Base-by-base conservation (phyloP, 345 rosid genomes). In the Eutrema heterophyllum region DNA sequence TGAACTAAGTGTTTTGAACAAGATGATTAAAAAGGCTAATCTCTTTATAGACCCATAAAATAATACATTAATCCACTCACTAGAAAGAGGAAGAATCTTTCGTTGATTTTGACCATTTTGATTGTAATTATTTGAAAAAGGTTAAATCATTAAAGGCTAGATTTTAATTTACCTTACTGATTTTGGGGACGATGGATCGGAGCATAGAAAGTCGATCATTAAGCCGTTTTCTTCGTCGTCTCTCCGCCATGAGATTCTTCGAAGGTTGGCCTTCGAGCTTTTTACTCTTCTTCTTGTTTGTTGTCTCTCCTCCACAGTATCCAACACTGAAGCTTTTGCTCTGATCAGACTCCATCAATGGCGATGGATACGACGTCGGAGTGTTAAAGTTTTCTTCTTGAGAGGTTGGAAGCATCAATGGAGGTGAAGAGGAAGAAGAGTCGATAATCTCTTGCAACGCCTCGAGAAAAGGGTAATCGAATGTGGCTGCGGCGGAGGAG, bases 151-250 rank as follows among this genome's bases (percentile, higher is more conserved):
- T 35, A 48, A 18, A 63, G 43, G 10, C 16, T 46, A 64, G 1
- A 33, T 5, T 40, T 3, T 24, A 8, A 57, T 48, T 57, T 55
- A 90, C 98, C 97, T 92, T 92, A 81, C 95, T 90, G 82, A 92
- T 92, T 86, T 92, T 92, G 9, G 98, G 97, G 52, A 92, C 98
- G 29, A 92, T 86, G 76, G 98, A 92, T 84, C 98, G 83, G 53
- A 92, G 87, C 94, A 89, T 93, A 44, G 94, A 88, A 32, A 91
- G 93, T 24, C 94, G 78, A 72, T 88, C 96, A 71, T 91, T 89
- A 61, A 93, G 82, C 38, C 97, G 75, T 84, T 91, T 89, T 67
- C 97, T 88, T 73, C 94, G 81, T 57, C 97, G 88, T 72, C 96
- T 84, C 80, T 91, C 97, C 0, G 97, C 97, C 96, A 89, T 88